A percentile compares a stretch with the other conserved stretches of the same genome.
phyloP scores from a whole-genome alignment of 345 rosid species.

The Euphorbia lathyris region DNA sequence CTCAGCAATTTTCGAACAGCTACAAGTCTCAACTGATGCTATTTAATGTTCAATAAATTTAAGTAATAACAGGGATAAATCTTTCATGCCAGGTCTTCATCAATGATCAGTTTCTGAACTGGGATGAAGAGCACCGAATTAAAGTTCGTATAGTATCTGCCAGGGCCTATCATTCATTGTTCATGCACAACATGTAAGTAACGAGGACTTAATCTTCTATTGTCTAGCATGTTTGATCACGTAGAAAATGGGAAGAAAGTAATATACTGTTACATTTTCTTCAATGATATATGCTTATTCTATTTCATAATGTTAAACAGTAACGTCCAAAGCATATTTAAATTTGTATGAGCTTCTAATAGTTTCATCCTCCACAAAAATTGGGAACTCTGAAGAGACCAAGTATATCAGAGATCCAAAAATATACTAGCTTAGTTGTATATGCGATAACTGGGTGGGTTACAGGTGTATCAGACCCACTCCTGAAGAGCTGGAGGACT shows the following conservation, averaged over 20 bases:
- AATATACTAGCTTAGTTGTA: conserved; percentile 40
- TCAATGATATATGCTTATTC: not conserved
- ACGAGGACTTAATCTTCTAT: not conserved
- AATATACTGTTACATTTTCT: not conserved
- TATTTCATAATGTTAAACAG: not conserved
- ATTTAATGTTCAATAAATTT: not conserved
- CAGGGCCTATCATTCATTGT: conserved; percentile 95
- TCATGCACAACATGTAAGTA: conserved; percentile 99
- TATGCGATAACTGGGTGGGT: conserved; percentile 43
- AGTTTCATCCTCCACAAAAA: not conserved
- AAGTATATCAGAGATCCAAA: conserved; percentile 8
- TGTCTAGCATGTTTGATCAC: not conserved
- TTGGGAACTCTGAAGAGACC: not conserved
- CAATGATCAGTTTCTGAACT: conserved; percentile 88
- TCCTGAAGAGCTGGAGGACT: conserved; percentile 88
- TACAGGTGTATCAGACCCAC: conserved; percentile 99
- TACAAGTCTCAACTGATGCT: not conserved
- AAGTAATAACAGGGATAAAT: not conserved
- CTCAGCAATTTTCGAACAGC: not conserved
- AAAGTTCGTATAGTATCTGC: conserved; percentile 98
- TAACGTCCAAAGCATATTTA: not conserved
- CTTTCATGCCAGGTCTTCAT: conserved; percentile 61
- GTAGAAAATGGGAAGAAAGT: not conserved
- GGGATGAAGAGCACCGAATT: conserved; percentile 85
- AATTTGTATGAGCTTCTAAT: conserved; percentile 1